Conservation (phyloP, 2,329 filamentous ascomycete genomes). For the Cercospora zeae-maydis region DNA sequence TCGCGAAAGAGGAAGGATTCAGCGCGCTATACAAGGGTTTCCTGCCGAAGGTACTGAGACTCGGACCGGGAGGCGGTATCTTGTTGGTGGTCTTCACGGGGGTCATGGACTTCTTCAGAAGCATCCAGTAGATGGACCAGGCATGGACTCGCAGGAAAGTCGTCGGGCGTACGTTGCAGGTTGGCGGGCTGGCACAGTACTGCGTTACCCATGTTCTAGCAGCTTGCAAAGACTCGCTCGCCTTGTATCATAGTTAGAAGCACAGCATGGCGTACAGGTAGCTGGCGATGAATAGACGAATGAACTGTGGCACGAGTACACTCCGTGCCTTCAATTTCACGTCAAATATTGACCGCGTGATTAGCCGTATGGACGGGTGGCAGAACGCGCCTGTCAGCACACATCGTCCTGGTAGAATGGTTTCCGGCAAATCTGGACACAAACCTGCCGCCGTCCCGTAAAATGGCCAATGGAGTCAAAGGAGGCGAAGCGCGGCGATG, state of each 20-base stretch:
- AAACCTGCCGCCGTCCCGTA: neutral
- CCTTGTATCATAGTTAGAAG: neutral
- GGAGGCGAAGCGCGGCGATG: slow-evolving; percentile 5
- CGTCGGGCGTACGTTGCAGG: neutral
- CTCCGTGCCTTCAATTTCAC: neutral
- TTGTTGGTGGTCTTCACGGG: slow-evolving; percentile 82
- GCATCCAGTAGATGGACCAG: slow-evolving; percentile 49
- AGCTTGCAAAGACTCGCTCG: neutral
- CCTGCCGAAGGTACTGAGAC: slow-evolving; percentile 83
- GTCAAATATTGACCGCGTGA: neutral
- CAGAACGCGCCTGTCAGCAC: neutral
- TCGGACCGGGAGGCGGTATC: slow-evolving; percentile 69
- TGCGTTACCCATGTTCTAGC: neutral
- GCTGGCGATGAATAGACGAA: neutral
- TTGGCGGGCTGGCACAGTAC: neutral
- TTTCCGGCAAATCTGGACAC: neutral
- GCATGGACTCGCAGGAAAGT: neutral
- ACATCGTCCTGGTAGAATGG: neutral
- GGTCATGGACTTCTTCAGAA: slow-evolving; percentile 89
- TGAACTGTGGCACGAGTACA: neutral
- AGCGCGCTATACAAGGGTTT: slow-evolving; percentile 95
- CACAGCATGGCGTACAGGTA: neutral
- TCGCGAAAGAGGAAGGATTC: slow-evolving; percentile 92
- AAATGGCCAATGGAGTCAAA: slow-evolving; percentile 11
- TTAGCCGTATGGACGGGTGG: neutral